Conservation (phyloP, 2,329 filamentous ascomycete species). For the Ambrosiella beaveri region DNA sequence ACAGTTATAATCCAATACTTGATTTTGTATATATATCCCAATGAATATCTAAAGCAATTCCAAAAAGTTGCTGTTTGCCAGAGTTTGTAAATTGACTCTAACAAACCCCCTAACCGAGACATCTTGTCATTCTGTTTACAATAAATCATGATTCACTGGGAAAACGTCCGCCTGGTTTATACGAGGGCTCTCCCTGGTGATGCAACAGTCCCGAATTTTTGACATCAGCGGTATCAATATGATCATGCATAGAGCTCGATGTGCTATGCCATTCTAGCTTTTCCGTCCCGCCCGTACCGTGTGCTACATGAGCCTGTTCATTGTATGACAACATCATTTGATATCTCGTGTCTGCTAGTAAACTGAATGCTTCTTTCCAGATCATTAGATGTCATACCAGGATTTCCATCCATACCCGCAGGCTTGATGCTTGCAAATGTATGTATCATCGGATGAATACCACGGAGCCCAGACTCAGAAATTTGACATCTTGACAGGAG, state of each 20-base stretch:
- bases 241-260: neutral
- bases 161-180: neutral
- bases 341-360: too few relatives aligned
- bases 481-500: too few relatives aligned
- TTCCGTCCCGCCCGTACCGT: neutral
- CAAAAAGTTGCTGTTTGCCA: neutral
- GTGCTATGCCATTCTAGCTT: neutral
- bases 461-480: too few relatives aligned
- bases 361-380: too few relatives aligned
- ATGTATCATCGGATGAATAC: too few relatives aligned
- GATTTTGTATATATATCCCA: too few relatives aligned
- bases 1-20: too few relatives aligned
- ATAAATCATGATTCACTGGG: neutral
- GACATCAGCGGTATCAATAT: neutral
- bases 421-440: too few relatives aligned
- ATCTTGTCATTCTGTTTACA: neutral
- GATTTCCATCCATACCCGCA: too few relatives aligned
- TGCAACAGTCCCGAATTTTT: neutral
- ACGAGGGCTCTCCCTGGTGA: neutral
- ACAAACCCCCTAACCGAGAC: neutral
- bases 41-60: too few relatives aligned
- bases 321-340: too few relatives aligned
- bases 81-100: neutral
- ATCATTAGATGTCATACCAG: too few relatives aligned
- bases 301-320: neutral